phyloP scores from a whole-genome alignment of 371 early-diverging fungal species.

The Chytridiales sp. region DNA sequence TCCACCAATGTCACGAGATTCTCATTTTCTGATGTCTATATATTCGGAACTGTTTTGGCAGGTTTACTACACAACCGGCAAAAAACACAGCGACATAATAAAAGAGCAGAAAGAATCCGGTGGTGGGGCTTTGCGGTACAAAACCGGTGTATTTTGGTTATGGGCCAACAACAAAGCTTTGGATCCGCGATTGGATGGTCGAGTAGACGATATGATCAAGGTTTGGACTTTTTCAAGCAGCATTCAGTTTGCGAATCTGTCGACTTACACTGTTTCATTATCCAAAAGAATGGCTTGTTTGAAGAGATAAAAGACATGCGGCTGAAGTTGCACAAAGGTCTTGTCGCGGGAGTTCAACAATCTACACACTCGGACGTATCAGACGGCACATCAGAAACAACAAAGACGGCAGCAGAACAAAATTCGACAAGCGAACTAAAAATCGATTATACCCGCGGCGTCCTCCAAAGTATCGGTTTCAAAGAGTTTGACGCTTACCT shows the following conservation, averaged over 20 bases:
- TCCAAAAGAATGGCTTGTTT: conserved; percentile 73
- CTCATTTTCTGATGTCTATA: background rate
- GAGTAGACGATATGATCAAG: conserved; percentile 86
- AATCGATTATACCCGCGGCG: conserved; percentile 71
- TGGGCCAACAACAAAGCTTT: conserved; percentile 68
- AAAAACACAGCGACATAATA: conserved; percentile 69
- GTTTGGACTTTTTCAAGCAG: conserved; percentile 27
- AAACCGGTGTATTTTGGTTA: conserved; percentile 82
- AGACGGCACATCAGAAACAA: too few relatives aligned
- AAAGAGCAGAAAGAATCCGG: conserved; percentile 57
- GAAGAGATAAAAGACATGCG: conserved; percentile 75
- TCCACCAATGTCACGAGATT: background rate
- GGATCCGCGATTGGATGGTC: conserved; percentile 73
- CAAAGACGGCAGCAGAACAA: conserved; percentile 25
- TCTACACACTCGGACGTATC: too few relatives aligned
- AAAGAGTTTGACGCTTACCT: conserved; percentile 81
- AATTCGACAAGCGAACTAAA: too few relatives aligned
- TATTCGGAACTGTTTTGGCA: conserved; percentile 34
- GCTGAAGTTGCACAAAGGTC: conserved; percentile 49
- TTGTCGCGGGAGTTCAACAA: conserved; percentile 44
- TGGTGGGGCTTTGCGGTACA: conserved; percentile 47
- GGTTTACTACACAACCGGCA: conserved; percentile 72
- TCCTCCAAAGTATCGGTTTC: conserved; percentile 85
- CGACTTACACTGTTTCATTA: conserved; percentile 8
- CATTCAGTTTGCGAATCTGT: background rate